Conservation (phyloP, 2,329 filamentous ascomycete species). For the Sarocladium brachiariae region DNA sequence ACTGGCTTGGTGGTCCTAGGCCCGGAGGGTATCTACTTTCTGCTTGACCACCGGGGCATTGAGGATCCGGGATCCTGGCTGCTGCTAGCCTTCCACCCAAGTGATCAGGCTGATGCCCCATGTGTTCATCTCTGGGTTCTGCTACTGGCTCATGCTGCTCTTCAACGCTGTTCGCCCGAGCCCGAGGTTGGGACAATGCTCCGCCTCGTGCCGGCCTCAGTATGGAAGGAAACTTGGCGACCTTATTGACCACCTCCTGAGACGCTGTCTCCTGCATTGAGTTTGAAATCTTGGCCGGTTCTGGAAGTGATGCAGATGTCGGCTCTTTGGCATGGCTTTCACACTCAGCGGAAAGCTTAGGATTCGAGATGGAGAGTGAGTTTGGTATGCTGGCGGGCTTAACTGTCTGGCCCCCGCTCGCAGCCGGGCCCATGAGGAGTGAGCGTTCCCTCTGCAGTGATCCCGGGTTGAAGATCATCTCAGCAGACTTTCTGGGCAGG, state of each 20-base stretch:
- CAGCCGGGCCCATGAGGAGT: conserved; percentile 1
- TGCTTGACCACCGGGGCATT: neutral
- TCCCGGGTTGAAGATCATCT: neutral
- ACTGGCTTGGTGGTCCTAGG: neutral
- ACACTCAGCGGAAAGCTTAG: neutral
- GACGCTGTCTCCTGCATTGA: neutral
- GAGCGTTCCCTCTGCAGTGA: conserved; percentile 8
- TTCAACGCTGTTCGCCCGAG: neutral
- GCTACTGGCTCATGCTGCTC: neutral
- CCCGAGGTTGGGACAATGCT: conserved; percentile 6
- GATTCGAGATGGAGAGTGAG: conserved; percentile 4
- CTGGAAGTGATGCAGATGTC: neutral
- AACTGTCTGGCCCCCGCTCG: neutral
- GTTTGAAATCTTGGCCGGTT: no score
- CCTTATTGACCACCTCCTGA: neutral
- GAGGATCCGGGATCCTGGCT: no score
- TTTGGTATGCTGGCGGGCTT: neutral
- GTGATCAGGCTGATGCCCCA: neutral
- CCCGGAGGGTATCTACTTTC: neutral
- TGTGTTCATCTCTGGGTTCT: neutral
- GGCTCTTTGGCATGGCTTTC: neutral
- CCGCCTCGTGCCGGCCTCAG: conserved; percentile 13
- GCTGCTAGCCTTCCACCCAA: no score
- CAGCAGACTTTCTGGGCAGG: neutral
- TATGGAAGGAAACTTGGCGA: conserved; percentile 14